Evolutionary conservation across 345 rosid species (phyloP).

Genomic region (Barbarea vulgaris): DNA sequence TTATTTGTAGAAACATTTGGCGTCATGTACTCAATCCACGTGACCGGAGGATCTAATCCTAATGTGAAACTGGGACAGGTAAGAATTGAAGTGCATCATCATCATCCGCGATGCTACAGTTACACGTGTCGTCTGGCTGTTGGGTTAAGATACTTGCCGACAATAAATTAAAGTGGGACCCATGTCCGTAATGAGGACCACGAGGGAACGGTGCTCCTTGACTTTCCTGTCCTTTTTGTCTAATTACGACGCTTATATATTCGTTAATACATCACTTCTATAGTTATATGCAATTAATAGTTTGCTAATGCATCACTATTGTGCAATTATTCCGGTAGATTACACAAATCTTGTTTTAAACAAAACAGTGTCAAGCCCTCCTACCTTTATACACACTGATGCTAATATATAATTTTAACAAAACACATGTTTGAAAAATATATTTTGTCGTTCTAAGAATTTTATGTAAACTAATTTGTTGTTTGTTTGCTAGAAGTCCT

Average conservation of each 20-base stretch:
- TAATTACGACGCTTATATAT: constrained; percentile 29
- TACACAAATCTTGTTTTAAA: neutral
- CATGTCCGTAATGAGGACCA: constrained; percentile 22
- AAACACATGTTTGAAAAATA: neutral
- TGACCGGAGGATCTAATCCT: constrained; percentile 25
- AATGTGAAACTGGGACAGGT: constrained; percentile 28
- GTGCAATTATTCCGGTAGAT: neutral
- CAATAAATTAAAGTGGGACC: constrained; percentile 20
- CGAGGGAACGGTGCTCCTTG: constrained; percentile 38
- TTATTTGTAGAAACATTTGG: constrained; percentile 1
- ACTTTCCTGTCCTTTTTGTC: constrained; percentile 20
- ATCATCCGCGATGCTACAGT: neutral
- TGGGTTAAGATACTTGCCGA: constrained; percentile 27
- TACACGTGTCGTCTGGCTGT: neutral
- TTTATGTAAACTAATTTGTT: too few species aligned
- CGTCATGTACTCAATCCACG: constrained; percentile 15
- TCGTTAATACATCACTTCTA: constrained; percentile 36
- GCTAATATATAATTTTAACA: neutral
- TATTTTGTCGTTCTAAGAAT: too few species aligned
- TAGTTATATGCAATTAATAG: constrained; percentile 23
- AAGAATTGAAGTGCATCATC: neutral
- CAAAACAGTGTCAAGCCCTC: neutral
- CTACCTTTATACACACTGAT: neutral
- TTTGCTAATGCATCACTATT: constrained; percentile 30
- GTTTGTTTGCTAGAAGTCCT: neutral